These are phyloP conservation scores for Cutaneotrichosporon sp. DNA, from an alignment of 1,284 basidiomycete genomes.

Conservation along the genomic window DNA sequence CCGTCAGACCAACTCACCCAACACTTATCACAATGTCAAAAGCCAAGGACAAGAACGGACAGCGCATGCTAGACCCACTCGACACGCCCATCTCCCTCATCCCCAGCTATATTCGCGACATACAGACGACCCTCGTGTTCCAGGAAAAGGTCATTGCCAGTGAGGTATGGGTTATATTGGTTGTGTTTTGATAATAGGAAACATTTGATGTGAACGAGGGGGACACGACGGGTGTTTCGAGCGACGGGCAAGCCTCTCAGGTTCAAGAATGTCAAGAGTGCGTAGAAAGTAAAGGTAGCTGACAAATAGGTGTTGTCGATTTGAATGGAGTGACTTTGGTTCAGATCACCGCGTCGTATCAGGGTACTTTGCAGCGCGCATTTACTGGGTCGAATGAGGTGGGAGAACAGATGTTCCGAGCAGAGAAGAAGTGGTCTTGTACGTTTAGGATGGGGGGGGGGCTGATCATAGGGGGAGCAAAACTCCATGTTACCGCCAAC, in stretches of 20 bases:
- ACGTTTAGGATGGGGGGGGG: background rate
- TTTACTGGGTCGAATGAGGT: background rate
- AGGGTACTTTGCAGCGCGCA: background rate
- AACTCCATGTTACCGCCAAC: constrained; percentile 4
- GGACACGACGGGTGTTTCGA: constrained; percentile 2
- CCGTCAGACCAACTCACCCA: background rate
- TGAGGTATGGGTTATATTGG: background rate
- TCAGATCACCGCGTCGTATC: background rate
- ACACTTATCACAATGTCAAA: background rate
- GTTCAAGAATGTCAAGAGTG: constrained; percentile 9
- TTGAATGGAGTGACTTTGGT: background rate
- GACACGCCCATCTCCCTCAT: constrained; percentile 3
- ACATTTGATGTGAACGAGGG: constrained; percentile 11
- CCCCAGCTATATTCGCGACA: constrained; percentile 1
- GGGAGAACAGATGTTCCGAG: constrained; percentile 4
- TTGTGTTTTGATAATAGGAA: constrained; percentile 4
- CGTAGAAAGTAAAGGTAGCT: background rate
- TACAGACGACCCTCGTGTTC: constrained; percentile 1
- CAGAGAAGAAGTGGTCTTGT: constrained; percentile 13
- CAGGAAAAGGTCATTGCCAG: constrained; percentile 9
- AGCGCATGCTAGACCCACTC: constrained; percentile 17
- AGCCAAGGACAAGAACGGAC: background rate
- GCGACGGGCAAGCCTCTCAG: constrained; percentile 3
- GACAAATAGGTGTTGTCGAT: background rate
- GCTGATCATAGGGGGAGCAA: constrained; percentile 12